These are phyloP conservation scores for Geranomyces variabilis DNA, from an alignment of 192 early-diverging fungal species.

Conservation along the genomic window DNA sequence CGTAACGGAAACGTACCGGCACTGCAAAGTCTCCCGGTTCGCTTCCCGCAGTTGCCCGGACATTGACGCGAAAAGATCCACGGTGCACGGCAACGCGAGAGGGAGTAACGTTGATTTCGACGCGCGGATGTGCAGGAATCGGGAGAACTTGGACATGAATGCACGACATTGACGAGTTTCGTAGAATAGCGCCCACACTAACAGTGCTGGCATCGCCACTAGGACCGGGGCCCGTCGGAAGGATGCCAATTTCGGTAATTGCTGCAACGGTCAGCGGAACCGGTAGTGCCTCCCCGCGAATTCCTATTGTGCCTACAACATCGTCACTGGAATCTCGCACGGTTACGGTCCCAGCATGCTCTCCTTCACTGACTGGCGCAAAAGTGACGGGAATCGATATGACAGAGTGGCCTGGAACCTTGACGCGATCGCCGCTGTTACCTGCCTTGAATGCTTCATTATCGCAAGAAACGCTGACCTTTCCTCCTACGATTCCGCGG, in stretches of 20 bases:
- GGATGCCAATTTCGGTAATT: not conserved
- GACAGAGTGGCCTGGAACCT: no score
- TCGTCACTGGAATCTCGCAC: no score
- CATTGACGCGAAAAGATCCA: conserved; percentile 1
- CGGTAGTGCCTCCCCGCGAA: not conserved
- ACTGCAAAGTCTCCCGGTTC: not conserved
- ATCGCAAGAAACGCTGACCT: not conserved
- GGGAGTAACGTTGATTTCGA: not conserved
- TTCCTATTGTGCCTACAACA: not conserved
- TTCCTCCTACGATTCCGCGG: not conserved
- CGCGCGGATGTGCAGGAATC: not conserved
- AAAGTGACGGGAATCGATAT: no score
- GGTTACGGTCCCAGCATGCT: no score
- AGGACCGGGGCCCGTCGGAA: not conserved
- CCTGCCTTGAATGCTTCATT: no score
- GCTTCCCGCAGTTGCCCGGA: not conserved
- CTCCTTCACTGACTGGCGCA: no score
- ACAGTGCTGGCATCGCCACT: not conserved
- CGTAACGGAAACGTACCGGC: not conserved
- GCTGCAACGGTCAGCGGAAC: not conserved
- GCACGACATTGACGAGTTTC: not conserved
- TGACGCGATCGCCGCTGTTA: no score
- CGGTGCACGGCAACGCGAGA: conserved; percentile 2
- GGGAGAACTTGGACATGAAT: conserved; percentile 7
- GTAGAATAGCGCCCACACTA: not conserved